Evolutionary conservation across 1,139 yeast genomes (phyloP), one percentile per base, ranked within the genome.

Genomic region (Saccharomyces pastorianus): DNA sequence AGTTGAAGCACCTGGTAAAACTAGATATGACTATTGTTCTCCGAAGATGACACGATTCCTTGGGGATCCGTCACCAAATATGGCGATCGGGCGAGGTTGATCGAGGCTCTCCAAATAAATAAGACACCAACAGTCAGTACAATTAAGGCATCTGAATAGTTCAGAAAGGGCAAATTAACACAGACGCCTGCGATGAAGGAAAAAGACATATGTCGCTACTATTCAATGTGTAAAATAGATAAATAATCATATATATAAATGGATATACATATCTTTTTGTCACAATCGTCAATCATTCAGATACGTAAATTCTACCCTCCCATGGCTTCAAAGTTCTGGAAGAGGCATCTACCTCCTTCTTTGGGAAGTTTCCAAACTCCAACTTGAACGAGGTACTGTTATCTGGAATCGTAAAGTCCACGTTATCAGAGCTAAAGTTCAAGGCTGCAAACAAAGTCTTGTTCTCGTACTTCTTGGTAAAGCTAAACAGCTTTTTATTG

Each of bases 21-120:
- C n/a, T n/a, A n/a, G n/a, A 85, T 81, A 51, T 85, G 42, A 38
- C 13, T 17, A 11, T 7, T 17, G 5, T 6, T 38, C 80, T 23
- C 80, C 80, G 32, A 80, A 73, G 54, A 68, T 64, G 44, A 55
- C 64, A 42, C 70, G 61, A 59, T 65, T 71, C 54, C 73, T 67
- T 23, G 72, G 71, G 32, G 73, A 62, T 50, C 72, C 74, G 63
- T 76, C 73, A 49, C 80, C 83, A 60, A 80, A 80, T 59, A 84
- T 72, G 14, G 82, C 69, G 29, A 80, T 74, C 25, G 76, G 71
- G 60, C 85, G 73, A 11, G 84, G 78, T 59, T 78, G 83, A 66
- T 81, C 85, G 63, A 81, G 85, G 64, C 81, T 81, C 65, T 81
- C 85, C 55, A 76, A 65, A 66, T 77, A 80, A 9, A 73, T 76